Percentiles rank a stretch among this genome's conserved stretches.
phyloP scores from a whole-genome alignment of 768 basidiomycete species.

The Boletus barrowsii region DNA sequence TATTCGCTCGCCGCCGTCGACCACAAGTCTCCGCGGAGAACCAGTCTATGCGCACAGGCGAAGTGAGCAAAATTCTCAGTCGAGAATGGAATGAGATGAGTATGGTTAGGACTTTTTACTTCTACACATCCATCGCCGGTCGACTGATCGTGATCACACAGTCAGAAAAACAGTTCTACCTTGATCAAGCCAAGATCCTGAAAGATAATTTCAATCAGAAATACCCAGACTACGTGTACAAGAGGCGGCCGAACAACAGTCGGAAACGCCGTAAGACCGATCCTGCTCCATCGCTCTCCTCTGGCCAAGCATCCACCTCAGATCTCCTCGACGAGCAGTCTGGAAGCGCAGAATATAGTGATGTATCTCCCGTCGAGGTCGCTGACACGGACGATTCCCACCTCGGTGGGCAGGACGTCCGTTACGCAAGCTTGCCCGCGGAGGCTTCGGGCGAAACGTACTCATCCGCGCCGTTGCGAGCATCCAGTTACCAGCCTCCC shows the following conservation, averaged over 20 bases:
- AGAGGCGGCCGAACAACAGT: slow-evolving; percentile 83
- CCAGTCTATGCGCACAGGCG: slow-evolving; percentile 86
- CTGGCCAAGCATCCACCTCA: slow-evolving; percentile 28
- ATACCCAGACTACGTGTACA: slow-evolving; percentile 90
- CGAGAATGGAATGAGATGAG: slow-evolving; percentile 84
- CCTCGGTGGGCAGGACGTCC: slow-evolving; percentile 14
- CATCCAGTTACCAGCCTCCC: slow-evolving; percentile 24
- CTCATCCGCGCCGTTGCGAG: slow-evolving; percentile 12
- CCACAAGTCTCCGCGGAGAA: slow-evolving; percentile 86
- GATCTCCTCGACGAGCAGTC: slow-evolving; percentile 35
- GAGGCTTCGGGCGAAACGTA: slow-evolving; percentile 19
- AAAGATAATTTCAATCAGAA: slow-evolving; percentile 84
- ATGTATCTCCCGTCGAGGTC: slow-evolving; percentile 39
- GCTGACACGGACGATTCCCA: slow-evolving; percentile 23
- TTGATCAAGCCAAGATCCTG: slow-evolving; percentile 79
- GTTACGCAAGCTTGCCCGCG: slow-evolving; percentile 20
- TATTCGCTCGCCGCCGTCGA: slow-evolving; percentile 77
- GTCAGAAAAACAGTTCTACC: slow-evolving; percentile 84
- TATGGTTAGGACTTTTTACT: slow-evolving; percentile 44
- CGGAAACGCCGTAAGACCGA: slow-evolving; percentile 57
- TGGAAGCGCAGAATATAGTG: slow-evolving; percentile 32
- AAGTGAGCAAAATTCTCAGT: slow-evolving; percentile 84
- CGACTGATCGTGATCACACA: slow-evolving; percentile 31
- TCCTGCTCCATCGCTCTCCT: slow-evolving; percentile 24
- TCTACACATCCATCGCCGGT: not conserved